These are phyloP conservation scores for Lasiosphaeria hispida DNA, from an alignment of 495 filamentous ascomycete genomes.

Conservation along the genomic window DNA sequence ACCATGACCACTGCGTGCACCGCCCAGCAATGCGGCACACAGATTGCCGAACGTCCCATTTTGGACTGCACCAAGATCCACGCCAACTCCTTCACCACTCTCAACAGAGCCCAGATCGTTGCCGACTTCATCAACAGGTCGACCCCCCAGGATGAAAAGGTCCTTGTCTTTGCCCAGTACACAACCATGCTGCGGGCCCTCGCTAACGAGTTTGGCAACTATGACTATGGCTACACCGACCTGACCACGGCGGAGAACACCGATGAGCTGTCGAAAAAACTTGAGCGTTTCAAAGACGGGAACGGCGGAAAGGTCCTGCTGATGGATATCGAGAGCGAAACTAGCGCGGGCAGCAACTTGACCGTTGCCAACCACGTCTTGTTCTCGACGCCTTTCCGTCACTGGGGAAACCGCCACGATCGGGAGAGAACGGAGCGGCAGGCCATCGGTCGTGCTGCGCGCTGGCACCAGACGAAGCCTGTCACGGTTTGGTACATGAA, in stretches of 20 bases:
- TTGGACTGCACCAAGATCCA: constrained; percentile 14
- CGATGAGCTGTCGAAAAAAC: no score
- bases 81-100: not conserved
- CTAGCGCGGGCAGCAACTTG: constrained; percentile 70
- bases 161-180: constrained; percentile 40
- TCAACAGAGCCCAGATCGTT: constrained; percentile 26
- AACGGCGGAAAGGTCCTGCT: constrained; percentile 53
- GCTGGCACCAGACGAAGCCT: constrained; percentile 63
- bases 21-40: constrained; percentile 6
- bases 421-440: constrained; percentile 65
- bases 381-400: constrained; percentile 62
- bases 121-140: constrained; percentile 17
- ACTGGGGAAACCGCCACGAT: constrained; percentile 49
- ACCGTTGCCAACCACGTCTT: constrained; percentile 75
- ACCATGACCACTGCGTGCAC: constrained; percentile 14
- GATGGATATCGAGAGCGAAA: constrained; percentile 61
- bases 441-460: constrained; percentile 65
- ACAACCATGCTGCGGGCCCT: constrained; percentile 23
- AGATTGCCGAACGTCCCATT: constrained; percentile 13
- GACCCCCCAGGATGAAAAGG: constrained; percentile 18
- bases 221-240: constrained; percentile 10
- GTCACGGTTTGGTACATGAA: constrained; percentile 73
- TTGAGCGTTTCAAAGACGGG: constrained; percentile 27
- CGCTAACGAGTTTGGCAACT: constrained; percentile 18
- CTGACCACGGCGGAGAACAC: no score